Conservation (phyloP, 2,329 filamentous ascomycete genomes). For the Aspergillus pseudoviridinutans region DNA sequence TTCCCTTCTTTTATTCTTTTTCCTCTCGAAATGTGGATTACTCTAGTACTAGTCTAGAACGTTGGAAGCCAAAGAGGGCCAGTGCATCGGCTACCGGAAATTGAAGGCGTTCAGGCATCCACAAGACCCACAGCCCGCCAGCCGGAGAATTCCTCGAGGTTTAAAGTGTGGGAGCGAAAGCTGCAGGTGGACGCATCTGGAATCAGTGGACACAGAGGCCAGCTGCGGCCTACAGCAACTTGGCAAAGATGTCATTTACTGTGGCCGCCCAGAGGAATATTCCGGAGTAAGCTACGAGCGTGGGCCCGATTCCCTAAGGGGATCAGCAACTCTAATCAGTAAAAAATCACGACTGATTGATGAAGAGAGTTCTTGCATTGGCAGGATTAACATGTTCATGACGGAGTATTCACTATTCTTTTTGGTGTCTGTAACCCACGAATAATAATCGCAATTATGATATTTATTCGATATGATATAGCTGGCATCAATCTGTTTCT, state of each 20-base stretch:
- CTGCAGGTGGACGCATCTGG: conserved; percentile 7
- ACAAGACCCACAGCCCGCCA: neutral
- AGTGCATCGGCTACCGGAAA: conserved; percentile 7
- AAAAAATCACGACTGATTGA: conserved; percentile 1
- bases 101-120: conserved; percentile 9
- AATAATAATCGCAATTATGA: neutral
- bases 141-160: conserved; percentile 1
- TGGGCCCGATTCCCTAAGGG: conserved; percentile 6
- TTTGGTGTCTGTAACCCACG: neutral
- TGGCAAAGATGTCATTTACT: neutral
- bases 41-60: neutral
- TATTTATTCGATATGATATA: neutral
- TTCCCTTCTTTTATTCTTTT: neutral
- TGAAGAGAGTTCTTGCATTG: conserved; percentile 15
- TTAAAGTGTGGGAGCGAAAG: conserved; percentile 1
- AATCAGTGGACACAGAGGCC: neutral
- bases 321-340: conserved; percentile 18
- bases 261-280: conserved; percentile 4
- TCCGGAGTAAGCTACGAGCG: conserved; percentile 8
- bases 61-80: neutral
- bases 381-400: neutral
- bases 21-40: neutral
- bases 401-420: neutral
- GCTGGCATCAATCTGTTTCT: neutral
- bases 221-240: neutral